Evolutionary conservation across 1,284 basidiomycete species (phyloP).

Genomic region (Moesziomyces sp.): DNA sequence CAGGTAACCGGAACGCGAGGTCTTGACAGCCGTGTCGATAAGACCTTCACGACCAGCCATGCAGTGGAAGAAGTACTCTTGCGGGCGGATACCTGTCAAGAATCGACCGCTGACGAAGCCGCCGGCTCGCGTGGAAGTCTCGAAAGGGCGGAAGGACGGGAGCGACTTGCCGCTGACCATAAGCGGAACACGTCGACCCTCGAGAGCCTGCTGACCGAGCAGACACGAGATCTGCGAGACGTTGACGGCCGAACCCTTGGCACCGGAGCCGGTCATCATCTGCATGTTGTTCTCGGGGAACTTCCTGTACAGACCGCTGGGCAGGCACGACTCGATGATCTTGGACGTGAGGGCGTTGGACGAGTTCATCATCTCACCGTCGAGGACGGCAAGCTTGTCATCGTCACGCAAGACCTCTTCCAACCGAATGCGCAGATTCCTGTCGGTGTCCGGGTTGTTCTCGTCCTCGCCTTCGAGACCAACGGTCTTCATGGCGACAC

Average conservation of each 20-base stretch:
- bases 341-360: constrained; percentile 83
- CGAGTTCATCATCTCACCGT: constrained; percentile 78
- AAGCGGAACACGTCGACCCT: constrained; percentile 96
- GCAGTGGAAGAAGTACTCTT: constrained; percentile 99
- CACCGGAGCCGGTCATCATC: constrained; percentile 97
- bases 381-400: constrained; percentile 95
- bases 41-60: constrained; percentile 99
- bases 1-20: constrained; percentile 95
- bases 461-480: constrained; percentile 69
- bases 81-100: constrained; percentile 96
- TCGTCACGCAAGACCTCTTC: constrained; percentile 97
- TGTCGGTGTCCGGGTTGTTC: constrained; percentile 69
- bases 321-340: constrained; percentile 77
- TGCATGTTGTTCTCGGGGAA: constrained; percentile 99
- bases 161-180: constrained; percentile 99
- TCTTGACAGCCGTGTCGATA: constrained; percentile 99
- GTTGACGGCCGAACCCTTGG: constrained; percentile 97
- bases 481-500: constrained; percentile 79
- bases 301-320: constrained; percentile 76
- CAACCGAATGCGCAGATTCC: constrained; percentile 72
- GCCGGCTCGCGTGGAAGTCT: constrained; percentile 95
- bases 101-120: constrained; percentile 99
- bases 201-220: constrained; percentile 95
- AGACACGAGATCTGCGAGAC: constrained; percentile 97
- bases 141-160: constrained; percentile 95